Conservation (phyloP, 1,139 yeast genomes). For the Protomyces pachydermus region DNA sequence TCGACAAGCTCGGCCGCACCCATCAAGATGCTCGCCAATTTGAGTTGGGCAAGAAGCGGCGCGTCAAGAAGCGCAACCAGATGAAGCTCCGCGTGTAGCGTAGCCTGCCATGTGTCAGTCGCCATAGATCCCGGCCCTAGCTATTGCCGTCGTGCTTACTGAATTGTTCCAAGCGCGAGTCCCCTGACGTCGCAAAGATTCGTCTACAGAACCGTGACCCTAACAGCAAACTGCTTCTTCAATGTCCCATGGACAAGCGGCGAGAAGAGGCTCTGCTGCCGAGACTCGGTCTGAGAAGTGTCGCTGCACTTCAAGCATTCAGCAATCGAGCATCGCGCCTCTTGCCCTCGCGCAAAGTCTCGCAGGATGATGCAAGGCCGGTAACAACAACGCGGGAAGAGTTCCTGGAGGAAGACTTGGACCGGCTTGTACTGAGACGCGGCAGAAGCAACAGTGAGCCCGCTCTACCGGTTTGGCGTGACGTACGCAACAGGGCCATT, state of each 20-base stretch:
- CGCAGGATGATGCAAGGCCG: not conserved
- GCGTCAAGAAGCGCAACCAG: not conserved
- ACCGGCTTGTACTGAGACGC: not conserved
- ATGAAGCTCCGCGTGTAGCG: not conserved
- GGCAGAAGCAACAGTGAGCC: not conserved
- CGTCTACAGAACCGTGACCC: too few relatives aligned
- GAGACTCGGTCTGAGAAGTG: not conserved
- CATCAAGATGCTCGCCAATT: conserved; percentile 33
- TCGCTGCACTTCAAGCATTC: not conserved
- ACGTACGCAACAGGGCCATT: not conserved
- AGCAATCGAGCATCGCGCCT: not conserved
- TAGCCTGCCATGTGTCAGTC: too few relatives aligned
- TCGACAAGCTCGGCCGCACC: conserved; percentile 82
- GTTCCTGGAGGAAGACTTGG: not conserved
- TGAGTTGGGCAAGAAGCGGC: conserved; percentile 30
- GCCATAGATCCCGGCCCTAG: too few relatives aligned
- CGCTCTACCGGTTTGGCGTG: not conserved
- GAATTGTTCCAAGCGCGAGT: too few relatives aligned
- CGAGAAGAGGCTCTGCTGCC: not conserved
- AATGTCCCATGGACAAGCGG: not conserved
- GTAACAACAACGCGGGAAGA: not conserved
- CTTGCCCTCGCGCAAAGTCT: not conserved
- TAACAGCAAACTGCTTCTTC: not conserved
- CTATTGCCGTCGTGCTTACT: too few relatives aligned
- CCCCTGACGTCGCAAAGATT: too few relatives aligned